Evolutionary conservation across 495 filamentous ascomycete genomes (phyloP).

Genomic region (Pseudomonodictys pantanalensis): DNA sequence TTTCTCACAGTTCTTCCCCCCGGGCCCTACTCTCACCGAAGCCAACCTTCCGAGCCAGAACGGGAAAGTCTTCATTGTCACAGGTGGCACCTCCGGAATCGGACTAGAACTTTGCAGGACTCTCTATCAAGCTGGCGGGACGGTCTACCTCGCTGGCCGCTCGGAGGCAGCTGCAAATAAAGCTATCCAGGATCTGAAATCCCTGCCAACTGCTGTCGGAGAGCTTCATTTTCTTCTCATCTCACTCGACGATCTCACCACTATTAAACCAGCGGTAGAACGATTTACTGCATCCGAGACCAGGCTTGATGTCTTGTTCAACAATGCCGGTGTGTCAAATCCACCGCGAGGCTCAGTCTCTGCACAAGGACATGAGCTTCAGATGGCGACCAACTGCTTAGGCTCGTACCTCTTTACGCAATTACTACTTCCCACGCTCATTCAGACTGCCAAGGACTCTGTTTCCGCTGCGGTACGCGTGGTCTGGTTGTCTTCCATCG

Average conservation of each 20-base stretch:
- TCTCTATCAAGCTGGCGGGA: conserved; percentile 42
- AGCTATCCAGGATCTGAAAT: background rate
- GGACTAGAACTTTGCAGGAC: conserved; percentile 44
- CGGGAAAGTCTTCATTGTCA: conserved; percentile 26
- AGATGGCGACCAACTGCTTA: conserved; percentile 45
- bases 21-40: conserved; percentile 1
- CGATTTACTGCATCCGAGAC: conserved; percentile 42
- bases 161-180: conserved; percentile 14
- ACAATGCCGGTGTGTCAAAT: conserved; percentile 53
- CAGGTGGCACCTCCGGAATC: conserved; percentile 32
- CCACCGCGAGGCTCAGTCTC: conserved; percentile 37
- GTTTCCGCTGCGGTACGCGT: background rate
- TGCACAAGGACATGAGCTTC: conserved; percentile 43
- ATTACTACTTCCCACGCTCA: conserved; percentile 37
- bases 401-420: conserved; percentile 42
- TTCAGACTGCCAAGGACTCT: conserved; percentile 9
- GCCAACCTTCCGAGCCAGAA: background rate
- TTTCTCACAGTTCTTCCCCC: background rate
- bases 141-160: conserved; percentile 44
- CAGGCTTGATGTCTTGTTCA: conserved; percentile 53
- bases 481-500: background rate
- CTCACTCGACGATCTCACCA: conserved; percentile 49
- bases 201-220: background rate
- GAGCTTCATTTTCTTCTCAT: conserved; percentile 42
- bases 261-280: conserved; percentile 48